Conservation (phyloP, 106 monocot species). For the Posidonia australis region DNA sequence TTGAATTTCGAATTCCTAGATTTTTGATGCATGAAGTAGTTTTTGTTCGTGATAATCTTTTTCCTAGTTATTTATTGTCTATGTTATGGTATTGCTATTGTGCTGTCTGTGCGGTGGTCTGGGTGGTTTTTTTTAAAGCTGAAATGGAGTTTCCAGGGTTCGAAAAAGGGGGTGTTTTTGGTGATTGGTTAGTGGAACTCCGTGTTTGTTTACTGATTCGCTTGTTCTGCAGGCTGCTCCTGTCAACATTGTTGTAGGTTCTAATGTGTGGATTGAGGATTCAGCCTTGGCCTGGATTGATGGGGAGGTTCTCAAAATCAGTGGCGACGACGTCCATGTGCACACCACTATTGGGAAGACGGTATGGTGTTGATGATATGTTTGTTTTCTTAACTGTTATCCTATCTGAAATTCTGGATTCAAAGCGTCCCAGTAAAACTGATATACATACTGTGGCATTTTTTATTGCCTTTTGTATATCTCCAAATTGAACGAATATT, state of each 20-base stretch:
- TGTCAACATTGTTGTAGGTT: constrained; percentile 57
- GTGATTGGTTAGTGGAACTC: background rate
- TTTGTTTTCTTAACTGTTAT: background rate
- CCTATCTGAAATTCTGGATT: background rate
- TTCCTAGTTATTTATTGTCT: too few species aligned
- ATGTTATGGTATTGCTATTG: too few species aligned
- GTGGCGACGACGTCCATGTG: constrained; percentile 39
- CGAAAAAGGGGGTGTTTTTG: too few species aligned
- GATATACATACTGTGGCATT: background rate
- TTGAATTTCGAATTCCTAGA: too few species aligned
- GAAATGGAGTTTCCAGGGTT: too few species aligned
- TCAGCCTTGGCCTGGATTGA: constrained; percentile 56
- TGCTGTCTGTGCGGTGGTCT: too few species aligned
- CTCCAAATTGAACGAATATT: too few species aligned
- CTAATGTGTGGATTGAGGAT: constrained; percentile 73
- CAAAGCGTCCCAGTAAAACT: background rate
- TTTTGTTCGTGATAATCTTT: too few species aligned
- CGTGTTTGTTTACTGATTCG: background rate
- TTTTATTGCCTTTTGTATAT: background rate
- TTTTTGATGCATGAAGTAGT: too few species aligned
- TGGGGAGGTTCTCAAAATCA: constrained; percentile 46
- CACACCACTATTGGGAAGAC: constrained; percentile 45
- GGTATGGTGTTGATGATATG: constrained; percentile 13
- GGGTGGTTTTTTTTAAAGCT: too few species aligned
- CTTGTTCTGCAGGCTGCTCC: constrained; percentile 35